Conservation (phyloP, 2,329 filamentous ascomycete species). For the Diaporthe batatas region DNA sequence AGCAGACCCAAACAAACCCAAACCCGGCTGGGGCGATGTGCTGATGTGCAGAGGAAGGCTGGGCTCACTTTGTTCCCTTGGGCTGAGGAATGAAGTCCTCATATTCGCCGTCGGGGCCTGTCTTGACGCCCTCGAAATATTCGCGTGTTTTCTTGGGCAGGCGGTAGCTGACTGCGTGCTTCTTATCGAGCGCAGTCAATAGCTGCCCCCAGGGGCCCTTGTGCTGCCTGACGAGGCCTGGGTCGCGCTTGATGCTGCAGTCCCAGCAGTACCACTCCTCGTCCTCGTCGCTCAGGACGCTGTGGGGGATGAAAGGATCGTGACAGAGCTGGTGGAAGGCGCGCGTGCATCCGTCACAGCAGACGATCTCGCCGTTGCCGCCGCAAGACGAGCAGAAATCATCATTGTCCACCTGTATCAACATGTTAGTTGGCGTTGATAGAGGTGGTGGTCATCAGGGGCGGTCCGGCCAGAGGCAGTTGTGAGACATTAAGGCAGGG, state of each 20-base stretch:
- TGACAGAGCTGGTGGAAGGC: conserved; percentile 93
- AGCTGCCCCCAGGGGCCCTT: conserved; percentile 73
- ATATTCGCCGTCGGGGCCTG: conserved; percentile 83
- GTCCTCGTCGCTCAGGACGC: conserved; percentile 72
- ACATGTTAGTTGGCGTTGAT: conserved; percentile 38
- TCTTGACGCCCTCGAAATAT: conserved; percentile 84
- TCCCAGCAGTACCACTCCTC: conserved; percentile 82
- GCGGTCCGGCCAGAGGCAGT: conserved; percentile 35
- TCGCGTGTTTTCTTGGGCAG: conserved; percentile 79
- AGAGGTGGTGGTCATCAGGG: conserved; percentile 18
- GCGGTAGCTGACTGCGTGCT: conserved; percentile 78
- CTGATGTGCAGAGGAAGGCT: not conserved
- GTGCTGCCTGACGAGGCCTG: conserved; percentile 60
- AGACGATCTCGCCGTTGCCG: conserved; percentile 86
- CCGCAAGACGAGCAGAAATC: conserved; percentile 91
- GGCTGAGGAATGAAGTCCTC: conserved; percentile 71
- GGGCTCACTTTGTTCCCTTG: conserved; percentile 74
- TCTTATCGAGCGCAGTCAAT: conserved; percentile 74
- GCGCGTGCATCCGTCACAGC: conserved; percentile 91
- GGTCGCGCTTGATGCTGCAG: conserved; percentile 68
- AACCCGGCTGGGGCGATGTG: not conserved
- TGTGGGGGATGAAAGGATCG: conserved; percentile 80
- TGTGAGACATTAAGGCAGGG: conserved; percentile 39
- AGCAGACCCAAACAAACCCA: no score
- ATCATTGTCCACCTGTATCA: conserved; percentile 78